Base-by-base conservation (phyloP, 306 rosid genomes). In the Hippophae gyantsensis region DNA sequence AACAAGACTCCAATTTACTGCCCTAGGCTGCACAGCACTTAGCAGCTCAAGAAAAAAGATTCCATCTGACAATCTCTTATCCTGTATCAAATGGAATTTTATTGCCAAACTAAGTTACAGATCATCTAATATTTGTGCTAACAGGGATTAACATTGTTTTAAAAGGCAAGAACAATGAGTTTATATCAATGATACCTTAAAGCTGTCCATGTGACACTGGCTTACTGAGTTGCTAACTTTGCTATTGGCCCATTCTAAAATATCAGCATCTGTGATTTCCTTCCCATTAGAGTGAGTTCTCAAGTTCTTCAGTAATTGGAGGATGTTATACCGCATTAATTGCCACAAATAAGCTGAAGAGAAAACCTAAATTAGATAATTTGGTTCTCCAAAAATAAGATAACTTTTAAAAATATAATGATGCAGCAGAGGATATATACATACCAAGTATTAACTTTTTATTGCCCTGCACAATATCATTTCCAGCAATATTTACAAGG, bases 341-440 rank as follows among this genome's bases (percentile, higher is more conserved):
- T 92, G 99, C 99, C 99, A 92, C 82, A 92, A 75, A 71, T 79
- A 92, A 65, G 96, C 99, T 92, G 80, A 67, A 69, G 61, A 73
- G 32, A 68, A 64, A 65, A 58, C 49, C 65, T 53, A 58, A 41
- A 11, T 63, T 32, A 13, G 10, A 60, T 63, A 46, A 57, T 4
- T 32, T 32, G 38, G 5, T 32, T 32, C 38, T 32, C 38, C 38
- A 32, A 32, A 32, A 32, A 2, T 32, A 2, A 2, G 3, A 32
- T 32, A 3, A 2, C 1, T 32, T 32, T 32, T 32, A 32, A 32
- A 32, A 32, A 32, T 32, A 32, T 32, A 32, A 32, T 32, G 50
- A 47, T 47, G 13, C 8, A n/a, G 3, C 14, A 49, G 53, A 12
- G 38, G 38, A 32, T 32, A 4, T 32, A 49, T 5, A 64, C 74